Evolutionary conservation across 2,329 filamentous ascomycete genomes (phyloP).

Genomic region (Neofusicoccum kwambonambiense): DNA sequence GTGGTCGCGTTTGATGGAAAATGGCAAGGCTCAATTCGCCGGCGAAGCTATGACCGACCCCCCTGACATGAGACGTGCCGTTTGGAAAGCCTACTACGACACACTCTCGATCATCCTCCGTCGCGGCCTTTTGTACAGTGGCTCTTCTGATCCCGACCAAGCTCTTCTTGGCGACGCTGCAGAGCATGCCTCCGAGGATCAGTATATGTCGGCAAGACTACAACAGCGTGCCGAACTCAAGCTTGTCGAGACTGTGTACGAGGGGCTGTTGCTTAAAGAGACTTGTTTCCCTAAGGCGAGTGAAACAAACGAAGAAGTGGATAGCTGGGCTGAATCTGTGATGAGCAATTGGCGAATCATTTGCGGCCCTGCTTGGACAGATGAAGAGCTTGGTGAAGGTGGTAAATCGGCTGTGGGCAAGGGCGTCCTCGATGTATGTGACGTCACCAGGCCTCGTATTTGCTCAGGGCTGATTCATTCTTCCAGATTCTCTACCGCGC

Average conservation of each 20-base stretch:
- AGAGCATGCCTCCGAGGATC: slow-evolving; percentile 28
- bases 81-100: slow-evolving; percentile 85
- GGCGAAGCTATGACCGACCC: slow-evolving; percentile 23
- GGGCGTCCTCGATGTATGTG: slow-evolving; percentile 66
- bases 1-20: slow-evolving; percentile 68
- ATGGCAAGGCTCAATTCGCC: slow-evolving; percentile 22
- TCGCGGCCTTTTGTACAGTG: slow-evolving; percentile 59
- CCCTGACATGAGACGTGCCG: slow-evolving; percentile 51
- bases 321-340: slow-evolving; percentile 75
- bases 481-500: slow-evolving; percentile 77
- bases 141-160: slow-evolving; percentile 33
- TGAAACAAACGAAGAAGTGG: slow-evolving; percentile 74
- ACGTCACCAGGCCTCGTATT: no score
- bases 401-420: slow-evolving; percentile 74
- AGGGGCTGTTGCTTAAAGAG: slow-evolving; percentile 73
- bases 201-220: slow-evolving; percentile 30
- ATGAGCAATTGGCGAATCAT: slow-evolving; percentile 83
- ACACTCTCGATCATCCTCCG: slow-evolving; percentile 75
- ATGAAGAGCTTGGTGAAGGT: slow-evolving; percentile 76
- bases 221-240: slow-evolving; percentile 73
- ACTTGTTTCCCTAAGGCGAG: slow-evolving; percentile 82
- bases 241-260: slow-evolving; percentile 75
- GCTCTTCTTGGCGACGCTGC: slow-evolving; percentile 18
- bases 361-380: slow-evolving; percentile 75
- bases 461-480: slow-evolving; percentile 13